These are phyloP conservation scores for Rhodotorula sp. DNA, from an alignment of 1,284 basidiomycete genomes.

Conservation along the genomic window DNA sequence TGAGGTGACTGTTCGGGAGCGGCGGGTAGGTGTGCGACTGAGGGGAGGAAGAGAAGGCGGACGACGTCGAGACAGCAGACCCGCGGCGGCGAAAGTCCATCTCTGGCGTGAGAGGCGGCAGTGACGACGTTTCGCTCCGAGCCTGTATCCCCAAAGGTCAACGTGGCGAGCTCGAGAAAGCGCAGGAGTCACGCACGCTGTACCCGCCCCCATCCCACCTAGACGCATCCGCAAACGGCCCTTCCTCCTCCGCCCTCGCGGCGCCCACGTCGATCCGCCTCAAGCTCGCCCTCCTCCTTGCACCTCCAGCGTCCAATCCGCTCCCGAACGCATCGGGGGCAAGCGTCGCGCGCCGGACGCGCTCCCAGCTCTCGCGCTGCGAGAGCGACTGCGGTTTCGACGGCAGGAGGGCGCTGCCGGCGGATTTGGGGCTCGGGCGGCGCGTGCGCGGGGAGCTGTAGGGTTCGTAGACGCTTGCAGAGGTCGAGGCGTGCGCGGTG, in stretches of 20 bases:
- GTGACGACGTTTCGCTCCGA: not conserved
- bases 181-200: not conserved
- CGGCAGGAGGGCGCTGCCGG: slow-evolving; percentile 17
- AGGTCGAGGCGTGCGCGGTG: not conserved
- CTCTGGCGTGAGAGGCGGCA: slow-evolving; percentile 8
- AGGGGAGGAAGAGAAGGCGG: slow-evolving; percentile 43
- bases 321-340: not conserved
- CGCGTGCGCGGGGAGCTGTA: not conserved
- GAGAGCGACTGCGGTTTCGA: not conserved
- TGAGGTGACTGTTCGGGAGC: not conserved
- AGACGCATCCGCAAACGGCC: slow-evolving; percentile 19
- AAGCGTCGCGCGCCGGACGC: not conserved
- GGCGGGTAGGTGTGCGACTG: slow-evolving; percentile 45
- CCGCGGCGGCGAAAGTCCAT: slow-evolving; percentile 67
- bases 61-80: slow-evolving; percentile 59
- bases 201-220: not conserved
- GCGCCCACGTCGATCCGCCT: not conserved
- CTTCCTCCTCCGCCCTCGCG: not conserved
- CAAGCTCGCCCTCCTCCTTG: not conserved
- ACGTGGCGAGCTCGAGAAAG: not conserved
- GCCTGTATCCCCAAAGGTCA: not conserved
- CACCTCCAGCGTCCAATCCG: not conserved
- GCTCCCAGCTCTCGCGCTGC: slow-evolving; percentile 6
- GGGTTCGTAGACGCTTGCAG: not conserved
- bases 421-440: slow-evolving; percentile 17